These are phyloP conservation scores for Phytophthora sojae DNA, from an alignment of 352 stramenopile genomes.

Conservation along the genomic window DNA sequence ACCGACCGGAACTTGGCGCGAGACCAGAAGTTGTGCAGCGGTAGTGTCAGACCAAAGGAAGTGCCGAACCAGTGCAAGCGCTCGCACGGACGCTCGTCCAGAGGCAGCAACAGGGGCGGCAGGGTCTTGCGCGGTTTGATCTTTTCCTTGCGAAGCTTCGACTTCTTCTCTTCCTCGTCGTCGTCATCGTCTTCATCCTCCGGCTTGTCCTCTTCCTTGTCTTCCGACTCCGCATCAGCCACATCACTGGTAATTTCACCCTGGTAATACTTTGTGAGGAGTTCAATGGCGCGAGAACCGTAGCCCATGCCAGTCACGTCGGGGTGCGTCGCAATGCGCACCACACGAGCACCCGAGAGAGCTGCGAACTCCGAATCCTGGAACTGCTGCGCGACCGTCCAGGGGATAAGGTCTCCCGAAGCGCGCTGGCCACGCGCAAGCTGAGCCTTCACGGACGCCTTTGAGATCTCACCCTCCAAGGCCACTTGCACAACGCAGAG, in stretches of 20 bases:
- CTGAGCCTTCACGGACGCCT: constrained; percentile 95
- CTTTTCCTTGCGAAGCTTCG: constrained; percentile 81
- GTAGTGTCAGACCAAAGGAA: constrained; percentile 97
- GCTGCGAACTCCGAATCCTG: constrained; percentile 98
- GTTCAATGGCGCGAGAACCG: constrained; percentile 95
- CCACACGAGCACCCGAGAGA: constrained; percentile 97
- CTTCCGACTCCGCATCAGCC: constrained; percentile 41
- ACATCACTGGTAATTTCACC: constrained; percentile 90
- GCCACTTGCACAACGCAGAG: constrained; percentile 97
- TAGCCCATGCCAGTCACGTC: constrained; percentile 98
- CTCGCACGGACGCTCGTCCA: constrained; percentile 95
- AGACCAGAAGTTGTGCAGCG: constrained; percentile 98
- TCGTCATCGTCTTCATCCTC: constrained; percentile 42
- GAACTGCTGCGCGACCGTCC: constrained; percentile 99
- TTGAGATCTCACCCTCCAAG: constrained; percentile 98
- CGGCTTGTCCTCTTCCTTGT: constrained; percentile 40
- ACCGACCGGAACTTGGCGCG: constrained; percentile 94
- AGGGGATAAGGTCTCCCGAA: constrained; percentile 99
- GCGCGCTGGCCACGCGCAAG: constrained; percentile 96
- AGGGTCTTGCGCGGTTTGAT: constrained; percentile 97
- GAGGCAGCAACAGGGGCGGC: constrained; percentile 96
- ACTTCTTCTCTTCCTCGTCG: constrained; percentile 58
- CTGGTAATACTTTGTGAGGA: constrained; percentile 98
- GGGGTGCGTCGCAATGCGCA: constrained; percentile 98
- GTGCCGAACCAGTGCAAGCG: constrained; percentile 98